Evolutionary conservation across 345 rosid genomes (phyloP).

Genomic region (Turritis glabra): DNA sequence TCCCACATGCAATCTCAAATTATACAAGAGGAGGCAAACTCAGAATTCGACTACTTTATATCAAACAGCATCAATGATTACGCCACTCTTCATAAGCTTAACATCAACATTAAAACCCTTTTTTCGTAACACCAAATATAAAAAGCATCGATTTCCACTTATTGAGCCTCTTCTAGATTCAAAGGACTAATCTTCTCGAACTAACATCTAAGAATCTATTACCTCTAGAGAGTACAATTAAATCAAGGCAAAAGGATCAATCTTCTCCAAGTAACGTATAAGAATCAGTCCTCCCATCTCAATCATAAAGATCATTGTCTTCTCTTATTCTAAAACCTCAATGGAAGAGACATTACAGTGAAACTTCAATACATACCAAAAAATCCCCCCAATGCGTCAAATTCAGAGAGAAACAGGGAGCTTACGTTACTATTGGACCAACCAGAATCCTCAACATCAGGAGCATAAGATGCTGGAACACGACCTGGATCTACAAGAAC

Average conservation of each 20-base stretch:
- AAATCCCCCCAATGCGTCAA: not conserved
- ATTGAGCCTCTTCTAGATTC: not conserved
- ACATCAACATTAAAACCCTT: not conserved
- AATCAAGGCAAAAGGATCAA: slow-evolving; percentile 2
- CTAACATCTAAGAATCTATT: not conserved
- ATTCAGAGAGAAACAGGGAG: slow-evolving; percentile 2
- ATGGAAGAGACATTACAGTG: slow-evolving; percentile 13
- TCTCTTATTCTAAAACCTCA: slow-evolving; percentile 1
- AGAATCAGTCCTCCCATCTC: not conserved
- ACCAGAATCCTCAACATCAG: slow-evolving; percentile 56
- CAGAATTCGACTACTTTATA: not conserved
- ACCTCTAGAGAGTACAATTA: not conserved
- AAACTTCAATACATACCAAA: not conserved
- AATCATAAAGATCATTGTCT: not conserved
- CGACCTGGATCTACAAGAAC: slow-evolving; percentile 62
- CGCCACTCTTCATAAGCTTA: not conserved
- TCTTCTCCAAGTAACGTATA: not conserved
- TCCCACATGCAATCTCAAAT: not conserved
- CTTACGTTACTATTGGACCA: slow-evolving; percentile 34
- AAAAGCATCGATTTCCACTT: not conserved
- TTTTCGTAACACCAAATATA: not conserved
- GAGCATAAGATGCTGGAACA: slow-evolving; percentile 55
- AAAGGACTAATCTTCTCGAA: not conserved
- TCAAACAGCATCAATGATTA: not conserved
- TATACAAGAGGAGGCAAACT: not conserved